phyloP scores from a whole-genome alignment of 148 eudicot species.

The Pouteria glomerata region DNA sequence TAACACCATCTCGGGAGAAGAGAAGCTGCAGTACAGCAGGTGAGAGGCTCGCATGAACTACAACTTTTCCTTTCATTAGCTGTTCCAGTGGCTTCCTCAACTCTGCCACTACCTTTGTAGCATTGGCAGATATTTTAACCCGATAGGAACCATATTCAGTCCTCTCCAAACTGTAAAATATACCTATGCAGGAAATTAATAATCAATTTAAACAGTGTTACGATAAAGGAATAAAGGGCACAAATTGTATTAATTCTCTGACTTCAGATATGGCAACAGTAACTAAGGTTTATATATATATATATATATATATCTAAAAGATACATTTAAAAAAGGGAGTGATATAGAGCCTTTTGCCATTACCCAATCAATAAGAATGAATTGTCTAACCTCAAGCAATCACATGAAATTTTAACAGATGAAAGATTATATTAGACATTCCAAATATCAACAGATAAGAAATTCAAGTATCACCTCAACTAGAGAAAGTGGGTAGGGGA shows the following conservation, averaged over 20 bases:
- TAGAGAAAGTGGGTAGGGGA: too few relatives aligned
- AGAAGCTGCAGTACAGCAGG: not conserved
- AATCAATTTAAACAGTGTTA: not conserved
- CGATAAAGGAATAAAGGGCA: not conserved
- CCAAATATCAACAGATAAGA: not conserved
- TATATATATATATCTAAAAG: not conserved
- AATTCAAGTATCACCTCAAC: too few relatives aligned
- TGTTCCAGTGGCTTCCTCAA: not conserved
- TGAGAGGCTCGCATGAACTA: not conserved
- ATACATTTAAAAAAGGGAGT: not conserved
- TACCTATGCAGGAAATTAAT: not conserved
- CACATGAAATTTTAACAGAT: not conserved
- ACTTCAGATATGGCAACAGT: not conserved
- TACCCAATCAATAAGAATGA: not conserved
- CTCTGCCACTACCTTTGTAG: not conserved
- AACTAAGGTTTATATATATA: not conserved
- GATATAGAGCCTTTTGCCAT: not conserved
- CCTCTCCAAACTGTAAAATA: not conserved
- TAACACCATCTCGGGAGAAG: not conserved
- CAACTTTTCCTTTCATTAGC: conserved; percentile 3
- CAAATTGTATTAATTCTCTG: not conserved
- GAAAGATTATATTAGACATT: not conserved
- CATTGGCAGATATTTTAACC: conserved; percentile 5
- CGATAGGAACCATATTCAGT: not conserved
- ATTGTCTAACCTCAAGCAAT: not conserved